A percentile compares a stretch with the other conserved stretches of the same genome.
Evolutionary conservation across 495 filamentous ascomycete genomes (phyloP).

Genomic region (Neurospora hispaniola): DNA sequence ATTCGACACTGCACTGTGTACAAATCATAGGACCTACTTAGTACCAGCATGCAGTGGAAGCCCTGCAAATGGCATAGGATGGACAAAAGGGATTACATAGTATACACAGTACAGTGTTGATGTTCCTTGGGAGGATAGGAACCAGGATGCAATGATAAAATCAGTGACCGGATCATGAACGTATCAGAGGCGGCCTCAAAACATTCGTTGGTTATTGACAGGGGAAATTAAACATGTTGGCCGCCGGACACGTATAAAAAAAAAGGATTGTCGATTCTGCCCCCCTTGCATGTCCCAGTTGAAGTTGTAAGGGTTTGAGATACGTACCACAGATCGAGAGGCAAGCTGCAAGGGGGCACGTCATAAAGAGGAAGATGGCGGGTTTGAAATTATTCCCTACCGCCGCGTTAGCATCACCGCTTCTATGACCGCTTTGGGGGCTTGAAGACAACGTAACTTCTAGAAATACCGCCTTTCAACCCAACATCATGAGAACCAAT

Average conservation of each 20-base stretch:
- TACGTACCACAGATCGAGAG: neutral
- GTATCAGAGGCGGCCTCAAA: neutral
- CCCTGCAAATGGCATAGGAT: neutral
- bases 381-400: neutral
- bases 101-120: neutral
- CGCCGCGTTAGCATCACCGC: neutral
- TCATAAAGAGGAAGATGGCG: neutral
- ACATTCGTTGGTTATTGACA: neutral
- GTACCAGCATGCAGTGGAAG: neutral
- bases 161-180: neutral
- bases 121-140: neutral
- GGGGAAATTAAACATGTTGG: neutral
- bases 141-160: neutral
- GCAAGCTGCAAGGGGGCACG: neutral
- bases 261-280: neutral
- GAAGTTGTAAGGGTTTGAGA: neutral
- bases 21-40: neutral
- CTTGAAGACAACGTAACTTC: neutral
- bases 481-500: neutral
- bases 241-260: neutral
- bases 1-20: neutral
- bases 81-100: neutral
- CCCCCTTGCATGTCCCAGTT: neutral
- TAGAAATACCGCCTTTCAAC: neutral
- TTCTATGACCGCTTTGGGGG: neutral